Evolutionary conservation across 1,139 yeast species (phyloP).

Genomic region (Sugiyamaella sp.): DNA sequence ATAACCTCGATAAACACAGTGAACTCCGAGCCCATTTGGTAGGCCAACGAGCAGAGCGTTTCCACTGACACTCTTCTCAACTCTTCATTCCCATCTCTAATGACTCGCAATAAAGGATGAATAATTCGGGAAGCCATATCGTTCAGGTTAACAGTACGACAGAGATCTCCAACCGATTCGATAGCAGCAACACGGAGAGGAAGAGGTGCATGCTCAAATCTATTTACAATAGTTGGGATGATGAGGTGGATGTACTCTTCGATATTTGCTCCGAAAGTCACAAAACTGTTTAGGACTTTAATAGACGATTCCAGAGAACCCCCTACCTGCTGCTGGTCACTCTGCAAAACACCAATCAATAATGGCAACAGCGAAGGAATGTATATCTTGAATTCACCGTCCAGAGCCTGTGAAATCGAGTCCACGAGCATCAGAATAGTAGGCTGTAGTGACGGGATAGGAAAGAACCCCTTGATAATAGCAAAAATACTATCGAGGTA

Average conservation of each 20-base stretch:
- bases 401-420: conserved; percentile 80
- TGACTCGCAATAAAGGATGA: conserved; percentile 79
- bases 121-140: conserved; percentile 92
- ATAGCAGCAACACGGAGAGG: conserved; percentile 73
- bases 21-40: conserved; percentile 84
- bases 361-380: conserved; percentile 78
- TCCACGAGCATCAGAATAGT: conserved; percentile 82
- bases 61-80: conserved; percentile 66
- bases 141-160: conserved; percentile 70
- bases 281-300: conserved; percentile 80
- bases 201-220: conserved; percentile 71
- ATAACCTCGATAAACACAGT: conserved; percentile 87
- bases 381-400: conserved; percentile 87
- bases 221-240: conserved; percentile 77
- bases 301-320: conserved; percentile 63
- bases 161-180: conserved; percentile 79
- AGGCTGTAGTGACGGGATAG: conserved; percentile 66
- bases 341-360: conserved; percentile 74
- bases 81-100: conserved; percentile 63
- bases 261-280: conserved; percentile 83
- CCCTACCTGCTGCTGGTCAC: conserved; percentile 58
- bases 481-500: conserved; percentile 76
- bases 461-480: conserved; percentile 75
- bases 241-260: conserved; percentile 89
- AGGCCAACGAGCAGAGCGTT: conserved; percentile 73